Base-by-base conservation (phyloP, 139 green algal species). In the Coelastrella sp. region DNA sequence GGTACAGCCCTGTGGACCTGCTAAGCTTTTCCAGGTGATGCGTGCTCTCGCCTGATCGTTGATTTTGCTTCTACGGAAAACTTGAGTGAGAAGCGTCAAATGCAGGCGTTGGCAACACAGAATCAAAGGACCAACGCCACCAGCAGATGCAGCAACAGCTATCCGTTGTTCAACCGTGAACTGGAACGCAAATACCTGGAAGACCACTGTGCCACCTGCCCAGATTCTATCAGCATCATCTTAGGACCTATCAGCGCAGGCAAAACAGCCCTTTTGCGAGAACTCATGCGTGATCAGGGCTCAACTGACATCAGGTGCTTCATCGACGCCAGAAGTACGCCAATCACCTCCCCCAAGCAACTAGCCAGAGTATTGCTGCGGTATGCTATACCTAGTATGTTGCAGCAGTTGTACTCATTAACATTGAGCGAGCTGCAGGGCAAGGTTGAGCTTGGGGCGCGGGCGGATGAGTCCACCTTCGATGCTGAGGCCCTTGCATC, bases 71-170 rank as follows among this genome's bases (percentile, higher is more conserved):
- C n/a, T 57, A 9, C 11, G 53, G 8, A 8, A n/a, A 27, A 5
- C 25, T 19, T 63, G 17, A 63, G 8, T 30, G 53, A 27, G 5
- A 32, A 63, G 27, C 17, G 53, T 74, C 34, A 15, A 41, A 48
- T 48, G 64, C 64, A 74, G 64, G 64, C 48, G 30, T n/a, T 74
- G 32, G 17, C 2, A 51, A 34, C 64, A 74, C 23, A 48, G 13
- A 34, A 74, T 48, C 21, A 32, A 74, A 74, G 32, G 4, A 34
- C 64, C 64, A 74, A 34, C 64, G 48, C 34, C 32, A 74, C 5
- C 64, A 74, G 64, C 64, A 74, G 30, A 8, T 6, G 8, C 32
- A 74, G 64, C 34, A 73, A 34, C 64, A 74, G 64, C 64, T n/a
- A n/a, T 23, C 30, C 5, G 4, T 48, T 74, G 21, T 25, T 34